Percentiles rank a stretch among this genome's conserved stretches.
Evolutionary conservation across 177 flowering plant genomes (phyloP).

Genomic region (Tripterygium wilfordii): DNA sequence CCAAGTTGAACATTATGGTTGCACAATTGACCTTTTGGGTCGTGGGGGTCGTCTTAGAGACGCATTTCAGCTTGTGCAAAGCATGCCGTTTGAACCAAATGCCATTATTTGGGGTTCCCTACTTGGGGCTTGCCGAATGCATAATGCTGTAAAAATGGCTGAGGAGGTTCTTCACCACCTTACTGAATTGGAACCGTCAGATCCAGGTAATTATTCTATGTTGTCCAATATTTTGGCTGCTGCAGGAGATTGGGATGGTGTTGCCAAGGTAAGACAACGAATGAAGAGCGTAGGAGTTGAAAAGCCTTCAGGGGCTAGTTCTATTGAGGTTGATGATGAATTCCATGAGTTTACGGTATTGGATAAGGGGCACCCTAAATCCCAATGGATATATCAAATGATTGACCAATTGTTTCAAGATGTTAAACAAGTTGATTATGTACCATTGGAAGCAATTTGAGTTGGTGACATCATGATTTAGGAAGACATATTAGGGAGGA

Average conservation of each 20-base stretch:
- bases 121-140: constrained; percentile 73
- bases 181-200: constrained; percentile 34
- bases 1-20: constrained; percentile 80
- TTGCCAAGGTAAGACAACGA: constrained; percentile 41
- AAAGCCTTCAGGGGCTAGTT: constrained; percentile 65
- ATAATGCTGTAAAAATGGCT: constrained; percentile 55
- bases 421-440: constrained; percentile 34
- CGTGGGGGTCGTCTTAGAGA: constrained; percentile 72
- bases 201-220: constrained; percentile 51
- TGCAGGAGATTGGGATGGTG: constrained; percentile 58
- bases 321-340: constrained; percentile 54
- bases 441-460: constrained; percentile 11
- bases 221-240: constrained; percentile 73
- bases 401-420: constrained; percentile 46
- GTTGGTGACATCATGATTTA: constrained; percentile 3
- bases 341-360: constrained; percentile 64
- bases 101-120: constrained; percentile 81
- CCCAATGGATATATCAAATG: constrained; percentile 55
- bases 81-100: constrained; percentile 87
- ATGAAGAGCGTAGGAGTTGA: constrained; percentile 41
- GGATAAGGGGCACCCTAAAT: constrained; percentile 57
- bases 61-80: constrained; percentile 51
- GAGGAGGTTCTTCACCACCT: constrained; percentile 43
- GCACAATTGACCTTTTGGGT: constrained; percentile 81
- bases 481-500: background rate